Evolutionary conservation across 1,284 basidiomycete genomes (phyloP), one percentile per base, ranked within the genome.

Genomic region (Cutaneotrichosporon curvatum): DNA sequence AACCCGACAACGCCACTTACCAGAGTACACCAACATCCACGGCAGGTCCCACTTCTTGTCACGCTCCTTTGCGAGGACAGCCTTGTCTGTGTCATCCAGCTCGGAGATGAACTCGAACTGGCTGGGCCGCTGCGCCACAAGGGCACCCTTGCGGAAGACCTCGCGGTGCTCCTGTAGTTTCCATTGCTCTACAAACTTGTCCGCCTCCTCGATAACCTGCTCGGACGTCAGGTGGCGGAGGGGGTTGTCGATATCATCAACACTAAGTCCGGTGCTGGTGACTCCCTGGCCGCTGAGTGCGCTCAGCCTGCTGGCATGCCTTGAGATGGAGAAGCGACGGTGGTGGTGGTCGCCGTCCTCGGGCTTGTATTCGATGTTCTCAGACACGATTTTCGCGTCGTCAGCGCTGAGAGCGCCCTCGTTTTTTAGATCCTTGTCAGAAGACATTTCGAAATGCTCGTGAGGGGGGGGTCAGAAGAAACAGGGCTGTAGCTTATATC

Each of bases 11-110:
- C 6, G 7, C 4, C 4, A 33, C 46, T 31, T n/a, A 47, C 46
- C 46, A 20, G 57, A 51, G 48, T 54, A 61, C 52, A 59, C 59
- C 3, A 68, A 51, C 45, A 49, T 53, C 37, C 59, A 61, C 0
- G 82, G 80, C 46, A 84, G 81, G 40, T 71, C 70, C 81, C 79
- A 85, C 55, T 72, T 77, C 65, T 87, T 78, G 2, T 79, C 79
- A 22, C 76, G 67, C 63, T 88, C 85, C 44, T 67, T 58, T 62
- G 59, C 51, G 20, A 78, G 56, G 6, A 64, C 62, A 1, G 61
- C 66, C 55, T 75, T 79, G 47, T 89, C 86, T 3, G 79, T 79
- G 8, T 79, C 77, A 15, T 67, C 67, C 32, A 90, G 78, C 37
- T 79, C 67, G 16, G 76, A 58, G 21, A 84, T 58, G 2, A 50